These are phyloP conservation scores for Talaromyces funiculosus DNA, from an alignment of 2,329 filamentous ascomycete genomes.

Conservation along the genomic window DNA sequence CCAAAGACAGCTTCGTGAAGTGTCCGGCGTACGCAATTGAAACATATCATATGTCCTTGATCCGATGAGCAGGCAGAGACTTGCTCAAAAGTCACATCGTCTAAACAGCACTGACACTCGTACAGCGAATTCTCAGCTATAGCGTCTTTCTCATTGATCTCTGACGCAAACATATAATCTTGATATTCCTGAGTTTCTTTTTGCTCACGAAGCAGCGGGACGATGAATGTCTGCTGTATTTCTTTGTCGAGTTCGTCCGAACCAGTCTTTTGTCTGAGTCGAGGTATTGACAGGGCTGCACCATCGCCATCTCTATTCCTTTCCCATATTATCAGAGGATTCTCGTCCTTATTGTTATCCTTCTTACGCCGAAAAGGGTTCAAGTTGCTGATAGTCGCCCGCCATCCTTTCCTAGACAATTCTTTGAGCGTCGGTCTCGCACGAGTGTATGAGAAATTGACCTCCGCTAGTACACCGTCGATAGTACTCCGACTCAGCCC, in stretches of 20 bases:
- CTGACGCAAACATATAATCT: constrained; percentile 36
- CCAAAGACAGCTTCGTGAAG: constrained; percentile 86
- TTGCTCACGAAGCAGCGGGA: constrained; percentile 31
- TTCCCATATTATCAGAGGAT: constrained; percentile 38
- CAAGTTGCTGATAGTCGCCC: constrained; percentile 39
- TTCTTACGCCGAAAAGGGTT: constrained; percentile 39
- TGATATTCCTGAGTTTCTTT: constrained; percentile 32
- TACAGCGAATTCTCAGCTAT: constrained; percentile 36
- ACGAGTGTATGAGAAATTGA: constrained; percentile 41
- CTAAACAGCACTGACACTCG: constrained; percentile 46
- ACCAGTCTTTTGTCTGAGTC: constrained; percentile 36
- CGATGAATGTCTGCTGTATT: constrained; percentile 32
- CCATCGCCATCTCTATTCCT: constrained; percentile 25
- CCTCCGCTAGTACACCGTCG: constrained; percentile 44
- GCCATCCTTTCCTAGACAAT: constrained; percentile 41
- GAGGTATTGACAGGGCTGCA: constrained; percentile 19
- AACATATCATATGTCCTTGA: constrained; percentile 41
- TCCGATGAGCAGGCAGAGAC: constrained; percentile 41
- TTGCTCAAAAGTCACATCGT: constrained; percentile 45
- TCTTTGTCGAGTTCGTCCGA: constrained; percentile 41
- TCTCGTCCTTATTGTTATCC: constrained; percentile 28
- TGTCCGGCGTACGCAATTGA: constrained; percentile 74
- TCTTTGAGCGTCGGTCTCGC: constrained; percentile 41
- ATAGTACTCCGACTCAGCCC: constrained; percentile 40
- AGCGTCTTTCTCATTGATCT: constrained; percentile 42